Evolutionary conservation across 129 eudicot species (phyloP).

Genomic region (Arctium lappa): DNA sequence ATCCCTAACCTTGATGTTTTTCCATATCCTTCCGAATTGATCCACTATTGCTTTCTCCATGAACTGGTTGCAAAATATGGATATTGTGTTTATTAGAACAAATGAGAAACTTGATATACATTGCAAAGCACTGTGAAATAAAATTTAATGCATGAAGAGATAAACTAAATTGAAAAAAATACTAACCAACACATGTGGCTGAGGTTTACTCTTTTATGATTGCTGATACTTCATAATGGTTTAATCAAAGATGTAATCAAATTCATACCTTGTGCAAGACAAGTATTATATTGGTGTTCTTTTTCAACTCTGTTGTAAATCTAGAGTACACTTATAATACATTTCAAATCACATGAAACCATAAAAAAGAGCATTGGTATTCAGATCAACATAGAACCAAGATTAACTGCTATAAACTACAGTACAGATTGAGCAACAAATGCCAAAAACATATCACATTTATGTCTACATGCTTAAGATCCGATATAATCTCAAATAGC

Average conservation of each 20-base stretch:
- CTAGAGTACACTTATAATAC: not conserved
- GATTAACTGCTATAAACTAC: not conserved
- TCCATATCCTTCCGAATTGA: constrained; percentile 56
- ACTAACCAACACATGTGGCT: constrained; percentile 46
- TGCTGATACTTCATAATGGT: constrained; percentile 93
- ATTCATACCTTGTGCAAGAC: constrained; percentile 60
- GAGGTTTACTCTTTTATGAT: constrained; percentile 65
- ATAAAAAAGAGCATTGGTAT: not conserved
- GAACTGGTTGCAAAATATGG: constrained; percentile 55
- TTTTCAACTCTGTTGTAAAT: not conserved
- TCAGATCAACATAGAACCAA: not conserved
- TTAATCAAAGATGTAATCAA: constrained; percentile 96
- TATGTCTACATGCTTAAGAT: not conserved
- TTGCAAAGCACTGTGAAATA: not conserved
- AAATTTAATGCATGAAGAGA: not conserved
- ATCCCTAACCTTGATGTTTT: constrained; percentile 73
- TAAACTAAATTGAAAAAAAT: not conserved
- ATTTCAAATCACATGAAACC: not conserved
- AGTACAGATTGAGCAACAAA: no score
- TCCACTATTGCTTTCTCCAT: constrained; percentile 83
- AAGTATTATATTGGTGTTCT: not conserved
- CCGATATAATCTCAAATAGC: not conserved
- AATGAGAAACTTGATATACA: not conserved
- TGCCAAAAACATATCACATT: no score
- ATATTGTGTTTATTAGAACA: constrained; percentile 11